Conservation (phyloP, 768 basidiomycete species). For the Tricholoma terreum region DNA sequence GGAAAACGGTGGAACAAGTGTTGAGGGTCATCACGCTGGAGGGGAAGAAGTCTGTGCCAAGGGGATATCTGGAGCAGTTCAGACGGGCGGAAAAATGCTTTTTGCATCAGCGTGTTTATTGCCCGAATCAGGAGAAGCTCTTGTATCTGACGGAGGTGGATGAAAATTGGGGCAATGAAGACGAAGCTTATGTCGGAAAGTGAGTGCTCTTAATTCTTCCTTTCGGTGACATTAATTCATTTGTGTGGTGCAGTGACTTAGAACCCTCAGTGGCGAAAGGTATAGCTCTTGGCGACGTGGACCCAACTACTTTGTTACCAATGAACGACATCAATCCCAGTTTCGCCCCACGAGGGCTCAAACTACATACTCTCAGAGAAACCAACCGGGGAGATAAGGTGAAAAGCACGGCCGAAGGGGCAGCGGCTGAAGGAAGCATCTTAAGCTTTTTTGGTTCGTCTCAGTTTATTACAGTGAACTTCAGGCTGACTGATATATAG, state of each 20-base stretch:
- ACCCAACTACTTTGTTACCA: constrained; percentile 64
- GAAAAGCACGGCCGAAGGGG: constrained; percentile 48
- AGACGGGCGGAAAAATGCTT: constrained; percentile 88
- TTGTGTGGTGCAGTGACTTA: constrained; percentile 48
- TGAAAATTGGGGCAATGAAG: constrained; percentile 53
- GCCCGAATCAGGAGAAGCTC: constrained; percentile 61
- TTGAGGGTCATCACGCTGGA: constrained; percentile 73
- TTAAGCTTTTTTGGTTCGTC: constrained; percentile 64
- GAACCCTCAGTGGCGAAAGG: constrained; percentile 60
- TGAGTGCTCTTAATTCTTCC: constrained; percentile 30
- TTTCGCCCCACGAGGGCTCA: constrained; percentile 53
- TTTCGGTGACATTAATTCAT: constrained; percentile 4
- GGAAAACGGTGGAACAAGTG: constrained; percentile 84
- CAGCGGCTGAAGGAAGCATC: constrained; percentile 38
- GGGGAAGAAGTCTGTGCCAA: constrained; percentile 80
- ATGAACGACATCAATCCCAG: constrained; percentile 79
- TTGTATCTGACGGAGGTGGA: constrained; percentile 68
- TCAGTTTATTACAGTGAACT: neutral
- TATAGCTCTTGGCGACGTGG: constrained; percentile 65
- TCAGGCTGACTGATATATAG: constrained; percentile 21
- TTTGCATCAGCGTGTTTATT: constrained; percentile 88
- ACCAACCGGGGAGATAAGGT: constrained; percentile 30
- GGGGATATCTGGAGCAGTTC: constrained; percentile 72
- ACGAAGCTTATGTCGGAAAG: constrained; percentile 74
- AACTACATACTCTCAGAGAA: constrained; percentile 30